Conservation (phyloP, 1,139 yeast species). For the Petasospora rhodanensis region DNA sequence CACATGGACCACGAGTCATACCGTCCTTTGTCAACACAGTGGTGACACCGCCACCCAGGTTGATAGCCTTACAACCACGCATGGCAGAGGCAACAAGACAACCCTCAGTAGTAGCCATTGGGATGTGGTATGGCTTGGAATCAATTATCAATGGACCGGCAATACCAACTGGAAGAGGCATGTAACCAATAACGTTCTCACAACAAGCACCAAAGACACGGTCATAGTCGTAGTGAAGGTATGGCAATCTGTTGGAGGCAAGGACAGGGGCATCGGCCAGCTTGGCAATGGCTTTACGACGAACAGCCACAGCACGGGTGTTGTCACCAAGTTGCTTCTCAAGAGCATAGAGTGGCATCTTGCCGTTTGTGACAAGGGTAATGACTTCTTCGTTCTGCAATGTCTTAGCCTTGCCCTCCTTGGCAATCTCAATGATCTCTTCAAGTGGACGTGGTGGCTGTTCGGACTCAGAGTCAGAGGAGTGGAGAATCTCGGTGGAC, state of each 20-base stretch:
- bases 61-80: conserved; percentile 99
- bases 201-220: conserved; percentile 98
- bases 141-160: conserved; percentile 96
- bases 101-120: conserved; percentile 99
- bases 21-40: conserved; percentile 95
- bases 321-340: conserved; percentile 88
- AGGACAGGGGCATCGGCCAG: conserved; percentile 80
- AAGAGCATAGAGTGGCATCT: conserved; percentile 86
- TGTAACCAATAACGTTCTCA: conserved; percentile 93
- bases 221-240: conserved; percentile 80
- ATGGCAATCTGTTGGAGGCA: conserved; percentile 71
- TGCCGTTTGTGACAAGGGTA: conserved; percentile 66
- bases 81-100: conserved; percentile 96
- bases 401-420: conserved; percentile 66
- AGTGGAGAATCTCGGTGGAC: conserved; percentile 21
- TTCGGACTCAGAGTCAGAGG: conserved; percentile 22
- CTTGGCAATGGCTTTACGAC: conserved; percentile 86
- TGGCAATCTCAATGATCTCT: conserved; percentile 57
- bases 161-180: conserved; percentile 96
- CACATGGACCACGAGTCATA: conserved; percentile 99
- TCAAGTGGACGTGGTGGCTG: conserved; percentile 43
- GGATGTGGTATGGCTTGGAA: conserved; percentile 81
- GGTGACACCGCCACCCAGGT: conserved; percentile 93
- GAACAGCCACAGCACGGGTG: conserved; percentile 86
- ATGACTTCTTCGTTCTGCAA: conserved; percentile 72